Percentiles rank a stretch among this genome's conserved stretches.
These are phyloP conservation scores for Noccaea caerulescens DNA, from an alignment of 345 rosid genomes.

Conservation along the genomic window DNA sequence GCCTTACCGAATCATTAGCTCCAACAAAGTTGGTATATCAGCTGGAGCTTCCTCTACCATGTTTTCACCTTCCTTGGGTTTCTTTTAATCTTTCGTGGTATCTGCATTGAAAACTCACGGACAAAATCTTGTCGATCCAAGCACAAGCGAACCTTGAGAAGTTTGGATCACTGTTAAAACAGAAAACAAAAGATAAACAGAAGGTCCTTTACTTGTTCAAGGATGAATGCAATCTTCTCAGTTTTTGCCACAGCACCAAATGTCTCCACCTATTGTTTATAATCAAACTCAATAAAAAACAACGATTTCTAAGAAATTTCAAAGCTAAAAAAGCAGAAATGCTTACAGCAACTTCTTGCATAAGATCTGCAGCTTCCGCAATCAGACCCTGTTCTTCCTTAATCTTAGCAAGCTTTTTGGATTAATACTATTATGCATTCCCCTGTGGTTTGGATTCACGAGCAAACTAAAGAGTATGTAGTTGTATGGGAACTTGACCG, in stretches of 20 bases:
- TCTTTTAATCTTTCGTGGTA: slow-evolving; percentile 73
- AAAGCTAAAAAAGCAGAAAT: slow-evolving; percentile 9
- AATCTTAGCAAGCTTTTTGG: slow-evolving; percentile 85
- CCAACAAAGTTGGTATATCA: slow-evolving; percentile 81
- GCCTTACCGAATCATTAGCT: slow-evolving; percentile 73
- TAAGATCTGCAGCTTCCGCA: slow-evolving; percentile 96
- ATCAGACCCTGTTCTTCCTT: slow-evolving; percentile 87
- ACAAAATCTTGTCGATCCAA: slow-evolving; percentile 87
- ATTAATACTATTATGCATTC: too few species aligned
- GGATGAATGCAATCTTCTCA: slow-evolving; percentile 93
- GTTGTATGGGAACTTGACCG: background rate
- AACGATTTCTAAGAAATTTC: background rate
- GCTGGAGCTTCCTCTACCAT: slow-evolving; percentile 88
- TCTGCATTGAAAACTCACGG: slow-evolving; percentile 80
- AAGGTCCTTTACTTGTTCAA: slow-evolving; percentile 68
- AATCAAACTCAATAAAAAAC: background rate
- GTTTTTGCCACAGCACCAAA: slow-evolving; percentile 98
- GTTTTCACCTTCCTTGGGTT: slow-evolving; percentile 84
- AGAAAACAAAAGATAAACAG: background rate
- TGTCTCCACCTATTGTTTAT: slow-evolving; percentile 73
- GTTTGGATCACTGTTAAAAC: slow-evolving; percentile 22
- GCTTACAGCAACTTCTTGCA: slow-evolving; percentile 98
- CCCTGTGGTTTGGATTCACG: slow-evolving; percentile 6
- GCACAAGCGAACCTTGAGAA: slow-evolving; percentile 79
- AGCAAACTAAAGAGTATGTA: background rate